Evolutionary conservation across 225 moss, liverwort and hornwort genomes (phyloP).

Genomic region (Asterella californica): DNA sequence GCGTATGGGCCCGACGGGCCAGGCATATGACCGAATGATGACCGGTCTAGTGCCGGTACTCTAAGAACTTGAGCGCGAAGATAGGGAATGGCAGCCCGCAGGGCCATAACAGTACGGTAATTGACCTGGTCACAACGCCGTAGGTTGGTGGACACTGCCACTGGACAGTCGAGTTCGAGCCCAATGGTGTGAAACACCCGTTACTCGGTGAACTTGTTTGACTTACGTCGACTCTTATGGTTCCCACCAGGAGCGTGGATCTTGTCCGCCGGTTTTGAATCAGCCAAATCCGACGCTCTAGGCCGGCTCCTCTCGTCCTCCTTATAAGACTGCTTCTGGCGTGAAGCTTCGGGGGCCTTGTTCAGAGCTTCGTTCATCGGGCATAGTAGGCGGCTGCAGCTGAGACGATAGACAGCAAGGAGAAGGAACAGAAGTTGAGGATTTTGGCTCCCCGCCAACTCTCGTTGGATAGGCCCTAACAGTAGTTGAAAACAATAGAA

Average conservation of each 20-base stretch:
- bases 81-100: not conserved
- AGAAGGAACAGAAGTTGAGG: not conserved
- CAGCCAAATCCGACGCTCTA: not conserved
- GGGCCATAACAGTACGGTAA: no score
- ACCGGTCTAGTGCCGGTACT: no score
- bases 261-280: slow-evolving; percentile 8
- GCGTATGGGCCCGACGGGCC: not conserved
- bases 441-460: not conserved
- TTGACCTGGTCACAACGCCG: no score
- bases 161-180: not conserved
- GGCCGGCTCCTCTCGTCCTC: not conserved
- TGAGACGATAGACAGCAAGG: not conserved
- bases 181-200: slow-evolving; percentile 2
- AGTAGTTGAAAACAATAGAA: not conserved
- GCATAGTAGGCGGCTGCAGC: not conserved
- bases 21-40: not conserved
- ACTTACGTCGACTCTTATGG: not conserved
- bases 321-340: not conserved
- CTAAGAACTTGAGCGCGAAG: not conserved
- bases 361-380: slow-evolving; percentile 4
- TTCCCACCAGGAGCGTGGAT: not conserved
- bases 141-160: not conserved
- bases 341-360: not conserved
- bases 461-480: not conserved
- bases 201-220: slow-evolving; percentile 8